phyloP scores from a whole-genome alignment of 805 yeast species.

The Suhomyces pyralidae region DNA sequence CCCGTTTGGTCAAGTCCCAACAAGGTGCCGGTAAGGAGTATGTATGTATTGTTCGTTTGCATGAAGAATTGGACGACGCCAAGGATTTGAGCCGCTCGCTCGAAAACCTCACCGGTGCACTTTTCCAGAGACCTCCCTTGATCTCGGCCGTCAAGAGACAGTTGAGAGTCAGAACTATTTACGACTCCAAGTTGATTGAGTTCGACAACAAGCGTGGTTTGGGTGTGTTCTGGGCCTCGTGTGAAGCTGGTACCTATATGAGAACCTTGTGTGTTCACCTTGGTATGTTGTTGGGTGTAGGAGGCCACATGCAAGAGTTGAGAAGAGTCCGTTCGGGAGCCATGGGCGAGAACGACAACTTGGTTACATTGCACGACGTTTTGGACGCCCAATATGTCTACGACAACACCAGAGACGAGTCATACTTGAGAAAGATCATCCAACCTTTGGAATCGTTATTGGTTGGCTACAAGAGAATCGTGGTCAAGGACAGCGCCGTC shows the following conservation, averaged over 20 bases:
- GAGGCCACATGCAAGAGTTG: conserved; percentile 99
- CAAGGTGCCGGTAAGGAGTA: conserved; percentile 99
- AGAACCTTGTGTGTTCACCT: conserved; percentile 98
- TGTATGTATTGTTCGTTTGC: conserved; percentile 94
- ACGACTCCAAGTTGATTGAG: conserved; percentile 92
- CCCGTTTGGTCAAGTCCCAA: conserved; percentile 96
- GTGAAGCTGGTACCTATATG: conserved; percentile 99
- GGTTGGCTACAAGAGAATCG: conserved; percentile 94
- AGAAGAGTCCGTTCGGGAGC: conserved; percentile 99
- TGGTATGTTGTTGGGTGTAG: conserved; percentile 97
- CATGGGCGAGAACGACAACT: conserved; percentile 78
- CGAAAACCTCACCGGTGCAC: conserved; percentile 96
- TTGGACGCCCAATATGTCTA: conserved; percentile 98
- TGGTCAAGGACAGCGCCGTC: conserved; percentile 90
- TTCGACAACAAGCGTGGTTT: conserved; percentile 95
- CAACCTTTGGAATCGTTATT: conserved; percentile 93
- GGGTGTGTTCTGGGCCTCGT: conserved; percentile 99
- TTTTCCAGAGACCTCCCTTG: conserved; percentile 98
- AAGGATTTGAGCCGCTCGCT: conserved; percentile 83
- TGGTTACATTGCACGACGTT: conserved; percentile 96
- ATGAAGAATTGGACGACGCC: conserved; percentile 87
- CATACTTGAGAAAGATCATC: conserved; percentile 88
- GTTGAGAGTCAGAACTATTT: conserved; percentile 95
- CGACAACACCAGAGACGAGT: conserved; percentile 96
- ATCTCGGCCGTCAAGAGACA: conserved; percentile 99